phyloP scores from a whole-genome alignment of 1,284 basidiomycete species.

The Cystobasidium pallidum region DNA sequence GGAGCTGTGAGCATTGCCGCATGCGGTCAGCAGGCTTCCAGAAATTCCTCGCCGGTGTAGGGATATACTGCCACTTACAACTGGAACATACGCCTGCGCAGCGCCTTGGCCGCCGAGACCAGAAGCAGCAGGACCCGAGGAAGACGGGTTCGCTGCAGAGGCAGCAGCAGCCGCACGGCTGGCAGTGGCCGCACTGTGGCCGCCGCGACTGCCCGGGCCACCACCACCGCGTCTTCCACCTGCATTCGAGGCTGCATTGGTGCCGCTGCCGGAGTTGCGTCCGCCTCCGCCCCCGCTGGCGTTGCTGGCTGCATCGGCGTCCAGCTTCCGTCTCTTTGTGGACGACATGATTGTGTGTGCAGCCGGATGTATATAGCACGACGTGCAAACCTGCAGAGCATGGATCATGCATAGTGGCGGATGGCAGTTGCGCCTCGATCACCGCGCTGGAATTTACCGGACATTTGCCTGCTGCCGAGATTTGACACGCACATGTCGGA shows the following conservation, averaged over 20 bases:
- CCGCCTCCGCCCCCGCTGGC: constrained; percentile 14
- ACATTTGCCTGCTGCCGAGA: neutral
- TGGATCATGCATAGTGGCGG: neutral
- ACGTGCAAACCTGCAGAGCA: neutral
- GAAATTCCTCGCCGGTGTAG: neutral
- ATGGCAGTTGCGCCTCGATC: neutral
- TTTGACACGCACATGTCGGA: neutral
- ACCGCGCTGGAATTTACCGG: neutral
- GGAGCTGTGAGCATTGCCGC: constrained; percentile 10
- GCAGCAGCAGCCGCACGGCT: constrained; percentile 21
- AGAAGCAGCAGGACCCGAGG: constrained; percentile 1
- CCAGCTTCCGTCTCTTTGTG: constrained; percentile 27
- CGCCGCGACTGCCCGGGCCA: constrained; percentile 34
- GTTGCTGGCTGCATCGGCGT: constrained; percentile 22
- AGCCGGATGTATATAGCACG: neutral
- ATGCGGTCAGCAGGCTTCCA: neutral
- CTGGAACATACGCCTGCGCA: constrained; percentile 32
- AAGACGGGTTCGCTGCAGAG: neutral
- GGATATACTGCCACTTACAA: constrained; percentile 13
- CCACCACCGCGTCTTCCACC: constrained; percentile 41
- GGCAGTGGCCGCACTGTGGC: constrained; percentile 19
- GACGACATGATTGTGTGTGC: constrained; percentile 7
- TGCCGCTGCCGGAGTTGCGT: neutral
- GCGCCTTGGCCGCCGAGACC: neutral
- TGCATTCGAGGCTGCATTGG: constrained; percentile 12